Evolutionary conservation across 2,329 filamentous ascomycete genomes (phyloP).

Genomic region (Cytospora mali): DNA sequence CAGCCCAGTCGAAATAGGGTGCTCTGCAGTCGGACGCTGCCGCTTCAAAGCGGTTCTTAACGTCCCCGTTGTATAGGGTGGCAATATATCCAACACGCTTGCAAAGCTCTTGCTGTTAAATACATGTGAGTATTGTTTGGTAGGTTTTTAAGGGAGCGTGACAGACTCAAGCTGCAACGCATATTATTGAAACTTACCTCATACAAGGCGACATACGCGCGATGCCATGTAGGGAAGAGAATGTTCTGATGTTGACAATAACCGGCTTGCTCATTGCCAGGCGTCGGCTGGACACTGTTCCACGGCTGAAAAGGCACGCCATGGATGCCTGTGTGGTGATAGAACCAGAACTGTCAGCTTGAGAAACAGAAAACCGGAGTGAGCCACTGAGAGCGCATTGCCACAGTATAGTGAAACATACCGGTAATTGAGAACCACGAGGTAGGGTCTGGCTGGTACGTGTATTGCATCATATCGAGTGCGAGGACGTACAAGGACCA

Average conservation of each 20-base stretch:
- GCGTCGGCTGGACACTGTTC: conserved; percentile 52
- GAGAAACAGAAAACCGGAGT: conserved; percentile 17
- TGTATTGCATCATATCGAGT: conserved; percentile 70
- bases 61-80: conserved; percentile 48
- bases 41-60: conserved; percentile 52
- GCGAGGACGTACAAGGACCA: conserved; percentile 80
- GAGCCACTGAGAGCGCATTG: neutral
- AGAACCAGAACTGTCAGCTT: conserved; percentile 8
- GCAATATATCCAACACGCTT: conserved; percentile 46
- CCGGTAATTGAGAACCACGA: conserved; percentile 82
- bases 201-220: conserved; percentile 71
- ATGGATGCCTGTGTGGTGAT: conserved; percentile 68
- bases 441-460: conserved; percentile 61
- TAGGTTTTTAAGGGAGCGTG: neutral
- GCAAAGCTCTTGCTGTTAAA: conserved; percentile 43
- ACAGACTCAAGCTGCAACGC: too few species aligned
- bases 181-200: conserved; percentile 45
- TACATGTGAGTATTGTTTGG: conserved; percentile 5
- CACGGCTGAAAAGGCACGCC: conserved; percentile 67
- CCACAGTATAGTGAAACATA: conserved; percentile 41
- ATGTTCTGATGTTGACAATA: conserved; percentile 79
- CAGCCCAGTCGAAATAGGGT: conserved; percentile 64
- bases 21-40: conserved; percentile 57
- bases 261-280: conserved; percentile 60
- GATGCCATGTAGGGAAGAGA: conserved; percentile 81